Base-by-base conservation (phyloP, 768 basidiomycete genomes). In the Leccinum aurantiacum region DNA sequence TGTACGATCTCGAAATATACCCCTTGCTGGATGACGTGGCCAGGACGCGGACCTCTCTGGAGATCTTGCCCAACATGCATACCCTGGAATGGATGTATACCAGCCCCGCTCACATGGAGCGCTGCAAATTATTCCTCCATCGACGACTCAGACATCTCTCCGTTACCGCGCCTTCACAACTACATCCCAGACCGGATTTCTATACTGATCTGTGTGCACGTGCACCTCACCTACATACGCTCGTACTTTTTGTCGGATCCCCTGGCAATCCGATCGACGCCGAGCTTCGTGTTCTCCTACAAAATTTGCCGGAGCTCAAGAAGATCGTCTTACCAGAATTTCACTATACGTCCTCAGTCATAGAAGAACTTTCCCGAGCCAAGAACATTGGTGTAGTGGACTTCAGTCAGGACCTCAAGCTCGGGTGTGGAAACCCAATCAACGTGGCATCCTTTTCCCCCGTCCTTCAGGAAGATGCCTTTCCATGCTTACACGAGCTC, bases 71-170 rank as follows among this genome's bases (percentile, higher is more conserved):
- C 7, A 81, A 81, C 63, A 71, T 86, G 59, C 78, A 79, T 44
- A 75, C 77, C 3, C 73, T 89, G 6, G 71, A 77, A 17, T 88
- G 85, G 85, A 66, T 67, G 25, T 70, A 70, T 7, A n/a, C 50
- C 5, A 54, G 17, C n/a, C 22, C 59, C 13, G 67, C 67, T 0
- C 63, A 70, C n/a, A 65, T 75, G 66, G 72, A 76, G 24, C 70
- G 72, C 17, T 74, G 77, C 49, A 77, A 83, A 25, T 65, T 87
- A 56, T 88, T 88, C 71, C 84, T 88, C 79, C 83, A 85, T 65
- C 70, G 73, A 35, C 78, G 77, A 51, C 73, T 89, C 59, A 82
- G 75, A 61, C 60, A 73, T 44, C 74, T 80, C 54, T 52, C 64
- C 37, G 75, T 59, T 71, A 77, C 61, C 53, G 72, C 67, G 37